Evolutionary conservation across 331 rosid genomes (phyloP), one percentile per base, ranked within the genome.

Genomic region (Telfairia occidentalis): DNA sequence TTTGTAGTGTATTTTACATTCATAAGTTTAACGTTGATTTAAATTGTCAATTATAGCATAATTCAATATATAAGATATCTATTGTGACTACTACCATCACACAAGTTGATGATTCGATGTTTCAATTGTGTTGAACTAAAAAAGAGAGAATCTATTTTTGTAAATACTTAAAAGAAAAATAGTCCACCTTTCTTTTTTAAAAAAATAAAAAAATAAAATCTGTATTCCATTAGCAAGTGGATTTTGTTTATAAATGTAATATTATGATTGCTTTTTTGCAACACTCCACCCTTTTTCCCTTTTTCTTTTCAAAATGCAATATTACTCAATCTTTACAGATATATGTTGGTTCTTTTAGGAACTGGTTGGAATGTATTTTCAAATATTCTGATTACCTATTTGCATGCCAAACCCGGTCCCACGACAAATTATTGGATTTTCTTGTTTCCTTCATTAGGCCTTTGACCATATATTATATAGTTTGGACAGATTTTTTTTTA

Each of bases 301-400:
- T 59, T 5, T 1, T 1, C 9, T 2, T 28, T 58, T 28, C 38
- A 58, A 58, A 57, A 35, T 28, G 65, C 65, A 58, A 30, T 35
- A 63, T 34, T 63, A 5, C 29, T 8, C 29, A 21, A 66, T 16
- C 34, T 67, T 67, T 40, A 7, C 29, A 64, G 18, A 37, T 40
- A 64, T 21, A 6, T 67, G 73, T 67, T 67, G 73, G 35, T 67
- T 67, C 50, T 67, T 67, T 67, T 21, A 24, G 9, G 32, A 67
- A 15, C 53, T 67, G 23, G 21, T 1, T 0, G 24, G 43, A 64
- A 37, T 35, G 43, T 4, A 35, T 3, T 35, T 35, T 3, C 7
- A 63, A 19, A 35, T 35, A 35, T 19, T 1, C 35, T 63, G 48
- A 63, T 63, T 63, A 1, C 71, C 1, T 9, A n/a, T 29, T 9